Conservation (phyloP, 1,284 basidiomycete species). For the Mycena citricolor region DNA sequence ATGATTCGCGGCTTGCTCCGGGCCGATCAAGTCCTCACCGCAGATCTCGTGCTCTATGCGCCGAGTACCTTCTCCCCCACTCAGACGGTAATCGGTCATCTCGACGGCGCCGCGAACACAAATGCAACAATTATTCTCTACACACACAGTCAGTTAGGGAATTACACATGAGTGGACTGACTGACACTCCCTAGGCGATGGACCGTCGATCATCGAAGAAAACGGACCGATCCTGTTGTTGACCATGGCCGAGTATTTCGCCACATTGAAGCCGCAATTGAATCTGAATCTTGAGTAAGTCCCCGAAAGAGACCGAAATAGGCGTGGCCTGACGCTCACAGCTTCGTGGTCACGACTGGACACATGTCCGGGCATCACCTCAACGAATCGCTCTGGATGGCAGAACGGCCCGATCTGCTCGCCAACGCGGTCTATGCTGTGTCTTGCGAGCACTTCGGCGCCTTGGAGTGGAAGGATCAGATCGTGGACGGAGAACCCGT, state of each 20-base stretch:
- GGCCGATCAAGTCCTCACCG: constrained; percentile 23
- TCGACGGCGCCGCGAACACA: constrained; percentile 22
- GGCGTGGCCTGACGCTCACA: constrained; percentile 7
- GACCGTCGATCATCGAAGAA: constrained; percentile 32
- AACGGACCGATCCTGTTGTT: constrained; percentile 33
- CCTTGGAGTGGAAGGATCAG: constrained; percentile 31
- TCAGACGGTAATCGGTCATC: constrained; percentile 29
- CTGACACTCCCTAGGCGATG: constrained; percentile 31
- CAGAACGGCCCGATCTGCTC: constrained; percentile 25
- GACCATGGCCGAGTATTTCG: constrained; percentile 31
- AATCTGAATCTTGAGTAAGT: constrained; percentile 28
- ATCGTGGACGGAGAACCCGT: constrained; percentile 19
- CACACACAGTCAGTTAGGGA: constrained; percentile 28
- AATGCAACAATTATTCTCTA: constrained; percentile 29
- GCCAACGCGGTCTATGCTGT: constrained; percentile 29
- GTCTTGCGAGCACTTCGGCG: constrained; percentile 32
- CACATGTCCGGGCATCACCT: constrained; percentile 31
- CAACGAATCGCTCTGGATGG: constrained; percentile 32
- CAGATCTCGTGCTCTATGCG: constrained; percentile 30
- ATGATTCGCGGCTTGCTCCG: constrained; percentile 26
- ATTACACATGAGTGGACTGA: not conserved
- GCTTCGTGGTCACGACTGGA: constrained; percentile 33
- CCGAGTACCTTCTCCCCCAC: constrained; percentile 24
- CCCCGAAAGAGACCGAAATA: not conserved
- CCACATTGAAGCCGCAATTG: constrained; percentile 23